Conservation (phyloP, 805 yeast species). For the Kluyveromyces starmeri region DNA sequence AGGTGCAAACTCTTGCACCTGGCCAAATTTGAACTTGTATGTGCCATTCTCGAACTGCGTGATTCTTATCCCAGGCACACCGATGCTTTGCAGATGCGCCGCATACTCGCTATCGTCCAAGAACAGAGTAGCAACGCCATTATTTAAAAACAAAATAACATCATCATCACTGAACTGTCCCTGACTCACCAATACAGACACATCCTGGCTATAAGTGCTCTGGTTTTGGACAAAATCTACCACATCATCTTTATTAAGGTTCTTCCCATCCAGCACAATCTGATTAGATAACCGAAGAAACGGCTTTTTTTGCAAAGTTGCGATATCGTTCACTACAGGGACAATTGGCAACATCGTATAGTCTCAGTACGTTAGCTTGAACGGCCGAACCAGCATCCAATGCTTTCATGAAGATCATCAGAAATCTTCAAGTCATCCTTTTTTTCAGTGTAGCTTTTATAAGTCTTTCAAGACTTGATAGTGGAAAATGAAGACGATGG, state of each 20-base stretch:
- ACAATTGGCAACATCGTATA: constrained; percentile 32
- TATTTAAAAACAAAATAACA: constrained; percentile 46
- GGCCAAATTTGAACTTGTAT: constrained; percentile 14
- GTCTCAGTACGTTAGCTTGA: too few species aligned
- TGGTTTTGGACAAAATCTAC: constrained; percentile 10
- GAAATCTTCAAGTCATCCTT: too few species aligned
- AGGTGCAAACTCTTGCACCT: constrained; percentile 10
- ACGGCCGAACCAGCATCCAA: too few species aligned
- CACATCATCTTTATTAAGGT: constrained; percentile 12
- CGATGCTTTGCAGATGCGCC: constrained; percentile 32
- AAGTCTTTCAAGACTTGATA: too few species aligned
- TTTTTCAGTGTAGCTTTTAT: too few species aligned
- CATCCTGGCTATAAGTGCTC: constrained; percentile 14
- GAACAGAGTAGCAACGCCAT: constrained; percentile 46
- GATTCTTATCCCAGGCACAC: constrained; percentile 45
- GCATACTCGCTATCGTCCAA: constrained; percentile 26
- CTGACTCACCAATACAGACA: constrained; percentile 21
- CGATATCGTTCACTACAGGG: constrained; percentile 23
- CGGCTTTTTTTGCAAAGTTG: constrained; percentile 11
- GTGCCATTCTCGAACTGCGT: constrained; percentile 21
- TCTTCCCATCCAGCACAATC: constrained; percentile 20
- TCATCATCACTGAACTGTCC: constrained; percentile 33
- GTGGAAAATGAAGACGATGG: too few species aligned
- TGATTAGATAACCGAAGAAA: constrained; percentile 22
- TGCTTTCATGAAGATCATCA: too few species aligned